Percentiles rank a stretch among this genome's conserved stretches.
Evolutionary conservation across 164 flowering plant genomes (phyloP).

Genomic region (Vitis rotundifolia): DNA sequence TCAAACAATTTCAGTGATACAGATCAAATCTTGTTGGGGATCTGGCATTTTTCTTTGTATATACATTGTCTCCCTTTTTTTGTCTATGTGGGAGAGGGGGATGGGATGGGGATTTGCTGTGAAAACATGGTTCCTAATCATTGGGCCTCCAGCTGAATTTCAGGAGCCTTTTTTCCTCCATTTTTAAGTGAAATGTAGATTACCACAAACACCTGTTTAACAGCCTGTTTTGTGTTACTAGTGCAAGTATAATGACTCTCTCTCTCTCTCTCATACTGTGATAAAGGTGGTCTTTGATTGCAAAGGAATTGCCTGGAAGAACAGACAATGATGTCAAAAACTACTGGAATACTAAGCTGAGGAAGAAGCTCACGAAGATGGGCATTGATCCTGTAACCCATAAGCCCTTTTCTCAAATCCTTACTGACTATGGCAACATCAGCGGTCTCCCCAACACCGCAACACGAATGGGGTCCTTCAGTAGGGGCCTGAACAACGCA

Average conservation of each 20-base stretch:
- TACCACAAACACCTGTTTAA: not conserved
- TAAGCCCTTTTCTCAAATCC: constrained; percentile 34
- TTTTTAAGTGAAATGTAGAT: no score
- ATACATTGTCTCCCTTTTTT: not conserved
- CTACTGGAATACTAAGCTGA: constrained; percentile 50
- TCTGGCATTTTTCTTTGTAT: no score
- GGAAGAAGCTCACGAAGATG: constrained; percentile 41
- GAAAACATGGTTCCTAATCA: not conserved
- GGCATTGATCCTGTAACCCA: constrained; percentile 51
- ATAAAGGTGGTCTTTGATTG: constrained; percentile 47
- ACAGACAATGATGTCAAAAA: constrained; percentile 54
- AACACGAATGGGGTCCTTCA: constrained; percentile 5
- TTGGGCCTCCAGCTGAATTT: not conserved
- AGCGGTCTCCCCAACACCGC: constrained; percentile 9
- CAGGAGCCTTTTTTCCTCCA: not conserved
- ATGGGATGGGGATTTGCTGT: not conserved
- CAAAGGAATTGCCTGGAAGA: constrained; percentile 43
- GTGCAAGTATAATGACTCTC: not conserved
- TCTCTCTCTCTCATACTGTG: not conserved
- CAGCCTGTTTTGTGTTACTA: not conserved
- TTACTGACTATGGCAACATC: constrained; percentile 33
- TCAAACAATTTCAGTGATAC: not conserved
- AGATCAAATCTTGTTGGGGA: not conserved
- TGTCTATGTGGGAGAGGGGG: no score
- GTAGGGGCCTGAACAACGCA: constrained; percentile 11